Conservation (phyloP, 768 basidiomycete species). For the Cystofilobasidium bisporidii region DNA sequence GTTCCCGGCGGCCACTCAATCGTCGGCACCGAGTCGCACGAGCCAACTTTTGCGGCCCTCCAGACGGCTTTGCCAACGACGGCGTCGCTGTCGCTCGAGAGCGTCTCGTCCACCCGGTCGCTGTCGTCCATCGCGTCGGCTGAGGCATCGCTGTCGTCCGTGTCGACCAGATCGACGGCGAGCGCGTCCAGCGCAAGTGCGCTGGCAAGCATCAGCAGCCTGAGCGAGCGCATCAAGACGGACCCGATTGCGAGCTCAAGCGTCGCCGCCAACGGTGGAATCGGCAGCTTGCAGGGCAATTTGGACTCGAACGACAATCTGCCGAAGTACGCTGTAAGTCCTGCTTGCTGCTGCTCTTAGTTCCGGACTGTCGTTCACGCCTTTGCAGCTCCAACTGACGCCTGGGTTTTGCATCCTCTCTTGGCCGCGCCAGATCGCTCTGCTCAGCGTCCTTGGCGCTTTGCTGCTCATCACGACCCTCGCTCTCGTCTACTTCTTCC, state of each 20-base stretch:
- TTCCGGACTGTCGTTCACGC: not conserved
- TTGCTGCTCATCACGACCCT: constrained; percentile 20
- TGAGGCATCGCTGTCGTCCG: not conserved
- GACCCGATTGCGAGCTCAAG: constrained; percentile 1
- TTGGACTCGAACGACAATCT: not conserved
- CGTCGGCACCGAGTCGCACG: constrained; percentile 19
- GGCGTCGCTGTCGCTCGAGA: constrained; percentile 1
- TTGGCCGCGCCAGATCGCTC: constrained; percentile 11
- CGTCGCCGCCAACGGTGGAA: not conserved
- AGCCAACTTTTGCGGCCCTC: constrained; percentile 20
- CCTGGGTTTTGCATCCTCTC: not conserved
- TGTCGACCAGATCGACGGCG: not conserved
- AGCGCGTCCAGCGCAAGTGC: not conserved
- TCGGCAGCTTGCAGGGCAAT: constrained; percentile 18
- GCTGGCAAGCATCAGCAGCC: constrained; percentile 3
- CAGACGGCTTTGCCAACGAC: constrained; percentile 24
- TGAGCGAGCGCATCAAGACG: not conserved
- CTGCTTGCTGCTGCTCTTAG: not conserved
- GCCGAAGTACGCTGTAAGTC: constrained; percentile 24
- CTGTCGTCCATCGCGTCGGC: constrained; percentile 11
- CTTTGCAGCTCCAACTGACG: too few species aligned
- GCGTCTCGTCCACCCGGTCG: constrained; percentile 10
- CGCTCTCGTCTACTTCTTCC: constrained; percentile 16
- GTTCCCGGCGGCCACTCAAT: constrained; percentile 16
- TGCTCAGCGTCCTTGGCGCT: constrained; percentile 25